Evolutionary conservation across 257 asterid genomes (phyloP).

Genomic region (Phtheirospermum japonicum): DNA sequence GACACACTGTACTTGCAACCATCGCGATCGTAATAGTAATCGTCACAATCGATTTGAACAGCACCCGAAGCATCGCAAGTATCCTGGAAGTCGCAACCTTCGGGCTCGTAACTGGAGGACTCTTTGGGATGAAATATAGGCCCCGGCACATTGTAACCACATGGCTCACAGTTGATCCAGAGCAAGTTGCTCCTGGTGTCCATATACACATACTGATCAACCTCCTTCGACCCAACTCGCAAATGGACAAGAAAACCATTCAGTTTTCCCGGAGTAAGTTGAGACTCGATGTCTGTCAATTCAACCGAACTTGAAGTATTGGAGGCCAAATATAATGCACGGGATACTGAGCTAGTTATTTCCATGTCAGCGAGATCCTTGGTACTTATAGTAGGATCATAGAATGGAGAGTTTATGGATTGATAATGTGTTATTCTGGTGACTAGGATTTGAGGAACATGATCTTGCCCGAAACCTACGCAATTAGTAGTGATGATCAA

Average conservation of each 20-base stretch:
- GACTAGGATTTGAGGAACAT: not conserved
- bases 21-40: not conserved
- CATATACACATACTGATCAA: too few relatives aligned
- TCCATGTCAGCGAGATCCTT: not conserved
- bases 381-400: not conserved
- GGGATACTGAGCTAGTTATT: not conserved
- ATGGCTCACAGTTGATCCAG: not conserved
- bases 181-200: too few relatives aligned
- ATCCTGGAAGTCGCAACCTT: not conserved
- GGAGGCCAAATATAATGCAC: not conserved
- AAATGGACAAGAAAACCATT: too few relatives aligned
- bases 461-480: not conserved
- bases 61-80: not conserved
- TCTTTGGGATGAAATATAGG: not conserved
- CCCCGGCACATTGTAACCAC: not conserved
- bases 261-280: too few relatives aligned
- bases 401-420: not conserved
- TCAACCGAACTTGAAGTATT: not conserved
- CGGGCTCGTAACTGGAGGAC: not conserved
- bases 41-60: not conserved
- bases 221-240: too few relatives aligned
- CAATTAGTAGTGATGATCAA: not conserved
- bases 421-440: not conserved
- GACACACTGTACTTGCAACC: too few relatives aligned
- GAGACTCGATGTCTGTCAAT: not conserved